Conservation (phyloP, 345 rosid genomes). For the Aegle marmelos region DNA sequence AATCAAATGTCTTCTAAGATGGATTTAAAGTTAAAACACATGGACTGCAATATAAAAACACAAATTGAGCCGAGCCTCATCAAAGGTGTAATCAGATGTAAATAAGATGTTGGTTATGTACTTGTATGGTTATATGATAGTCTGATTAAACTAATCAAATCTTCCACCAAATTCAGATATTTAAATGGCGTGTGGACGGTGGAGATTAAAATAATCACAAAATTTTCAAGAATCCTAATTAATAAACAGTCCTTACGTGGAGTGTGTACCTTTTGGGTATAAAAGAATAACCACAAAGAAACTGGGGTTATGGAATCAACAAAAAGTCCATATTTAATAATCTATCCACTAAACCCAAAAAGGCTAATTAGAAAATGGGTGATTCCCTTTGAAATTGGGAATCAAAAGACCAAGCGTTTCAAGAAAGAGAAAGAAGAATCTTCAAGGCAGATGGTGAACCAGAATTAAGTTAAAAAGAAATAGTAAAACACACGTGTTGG, state of each 20-base stretch:
- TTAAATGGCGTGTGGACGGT: neutral
- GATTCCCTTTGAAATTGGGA: constrained; percentile 15
- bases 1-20: no score
- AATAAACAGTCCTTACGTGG: neutral
- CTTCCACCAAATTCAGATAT: neutral
- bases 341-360: constrained; percentile 5
- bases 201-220: neutral
- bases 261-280: constrained; percentile 8
- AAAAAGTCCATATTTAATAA: constrained; percentile 8
- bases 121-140: no score
- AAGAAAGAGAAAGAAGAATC: constrained; percentile 12
- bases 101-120: no score
- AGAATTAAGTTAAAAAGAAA: neutral
- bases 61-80: no score
- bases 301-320: constrained; percentile 27
- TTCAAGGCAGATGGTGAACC: neutral
- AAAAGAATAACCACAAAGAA: neutral
- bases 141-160: no score
- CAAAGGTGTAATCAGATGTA: no score
- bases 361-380: constrained; percentile 1
- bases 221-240: neutral
- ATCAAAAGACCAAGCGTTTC: neutral
- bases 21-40: no score
- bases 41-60: no score
- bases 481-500: constrained; percentile 11